phyloP scores from a whole-genome alignment of 2,329 filamentous ascomycete genomes.

The Fusarium virguliforme region DNA sequence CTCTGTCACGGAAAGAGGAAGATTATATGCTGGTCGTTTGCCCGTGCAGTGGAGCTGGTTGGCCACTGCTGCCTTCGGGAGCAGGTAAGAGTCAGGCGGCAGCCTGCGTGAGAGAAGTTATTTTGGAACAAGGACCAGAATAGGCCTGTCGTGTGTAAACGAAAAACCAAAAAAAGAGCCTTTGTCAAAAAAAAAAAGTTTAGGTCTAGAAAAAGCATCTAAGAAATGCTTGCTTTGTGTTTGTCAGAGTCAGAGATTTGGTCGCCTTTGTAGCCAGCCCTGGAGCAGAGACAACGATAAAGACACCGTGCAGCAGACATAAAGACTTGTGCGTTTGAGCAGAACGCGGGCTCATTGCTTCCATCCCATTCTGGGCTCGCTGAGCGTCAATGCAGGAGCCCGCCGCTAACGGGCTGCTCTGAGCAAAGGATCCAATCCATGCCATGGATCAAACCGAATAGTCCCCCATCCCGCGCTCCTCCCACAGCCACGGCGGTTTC shows the following conservation, averaged over 20 bases:
- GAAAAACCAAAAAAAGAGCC: no score
- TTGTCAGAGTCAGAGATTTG: background rate
- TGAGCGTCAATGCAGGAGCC: background rate
- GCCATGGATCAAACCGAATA: background rate
- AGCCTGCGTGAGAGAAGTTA: background rate
- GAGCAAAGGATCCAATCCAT: background rate
- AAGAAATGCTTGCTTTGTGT: background rate
- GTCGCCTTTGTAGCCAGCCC: no score
- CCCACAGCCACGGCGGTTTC: background rate
- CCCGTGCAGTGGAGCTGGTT: slow-evolving; percentile 28
- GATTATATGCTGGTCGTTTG: slow-evolving; percentile 5
- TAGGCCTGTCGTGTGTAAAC: background rate
- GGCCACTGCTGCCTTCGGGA: slow-evolving; percentile 43
- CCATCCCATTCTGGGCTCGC: background rate
- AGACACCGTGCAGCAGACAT: background rate
- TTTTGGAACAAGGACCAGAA: slow-evolving; percentile 7
- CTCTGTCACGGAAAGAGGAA: slow-evolving; percentile 6
- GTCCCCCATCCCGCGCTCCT: background rate
- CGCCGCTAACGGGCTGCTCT: background rate
- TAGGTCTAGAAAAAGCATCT: background rate
- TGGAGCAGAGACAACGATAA: background rate
- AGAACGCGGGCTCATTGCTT: background rate
- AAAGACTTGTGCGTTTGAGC: background rate
- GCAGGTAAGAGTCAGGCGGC: slow-evolving; percentile 34
- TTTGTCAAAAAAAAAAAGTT: no score